These are phyloP conservation scores for Stentor coeruleus DNA, from an alignment of 73 alveolate species.

Conservation along the genomic window DNA sequence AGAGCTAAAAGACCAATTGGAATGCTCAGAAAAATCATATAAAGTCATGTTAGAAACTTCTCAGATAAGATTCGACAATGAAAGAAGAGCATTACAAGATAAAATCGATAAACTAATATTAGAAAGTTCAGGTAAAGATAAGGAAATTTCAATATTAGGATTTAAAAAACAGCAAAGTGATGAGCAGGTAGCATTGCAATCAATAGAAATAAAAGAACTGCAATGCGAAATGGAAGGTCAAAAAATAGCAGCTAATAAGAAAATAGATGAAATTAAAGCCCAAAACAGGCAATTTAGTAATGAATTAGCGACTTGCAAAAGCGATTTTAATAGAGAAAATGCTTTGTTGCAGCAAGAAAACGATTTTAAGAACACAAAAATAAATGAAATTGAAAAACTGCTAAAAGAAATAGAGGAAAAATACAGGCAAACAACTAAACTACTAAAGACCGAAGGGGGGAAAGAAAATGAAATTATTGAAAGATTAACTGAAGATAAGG, in stretches of 20 bases:
- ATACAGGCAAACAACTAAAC: conserved; percentile 14
- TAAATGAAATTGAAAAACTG: background rate
- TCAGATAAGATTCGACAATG: conserved; percentile 13
- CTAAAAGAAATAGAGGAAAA: background rate
- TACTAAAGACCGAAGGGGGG: conserved; percentile 9
- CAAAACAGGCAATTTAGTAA: background rate
- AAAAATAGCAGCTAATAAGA: background rate
- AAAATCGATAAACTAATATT: conserved; percentile 60
- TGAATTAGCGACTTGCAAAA: background rate
- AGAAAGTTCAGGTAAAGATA: conserved; percentile 52
- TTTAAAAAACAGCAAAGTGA: conserved; percentile 68
- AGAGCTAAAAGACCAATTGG: background rate
- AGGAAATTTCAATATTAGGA: conserved; percentile 59
- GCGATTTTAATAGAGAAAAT: conserved; percentile 14
- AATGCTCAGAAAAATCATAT: background rate
- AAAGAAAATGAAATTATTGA: background rate
- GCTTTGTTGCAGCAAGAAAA: conserved; percentile 15
- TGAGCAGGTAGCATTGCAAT: conserved; percentile 76
- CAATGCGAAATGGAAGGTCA: conserved; percentile 31
- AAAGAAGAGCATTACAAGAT: conserved; percentile 54
- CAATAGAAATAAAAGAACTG: conserved; percentile 77
- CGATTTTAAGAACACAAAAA: background rate
- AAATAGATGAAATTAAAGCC: background rate
- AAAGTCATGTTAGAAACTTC: background rate
- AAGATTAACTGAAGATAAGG: background rate